phyloP scores from a whole-genome alignment of 257 asterid species.

The Thymus mandschuricus region DNA sequence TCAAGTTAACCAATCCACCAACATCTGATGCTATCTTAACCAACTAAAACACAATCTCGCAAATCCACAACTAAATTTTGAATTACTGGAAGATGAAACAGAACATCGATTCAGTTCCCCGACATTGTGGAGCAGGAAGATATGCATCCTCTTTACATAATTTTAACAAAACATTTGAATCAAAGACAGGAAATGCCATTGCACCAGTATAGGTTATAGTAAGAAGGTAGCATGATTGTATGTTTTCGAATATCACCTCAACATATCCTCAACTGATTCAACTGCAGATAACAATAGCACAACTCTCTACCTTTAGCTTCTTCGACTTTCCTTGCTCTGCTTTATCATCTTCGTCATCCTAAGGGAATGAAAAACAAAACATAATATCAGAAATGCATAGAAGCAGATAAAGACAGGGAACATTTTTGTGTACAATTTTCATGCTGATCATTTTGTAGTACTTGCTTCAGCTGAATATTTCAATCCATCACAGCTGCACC shows the following conservation, averaged over 20 bases:
- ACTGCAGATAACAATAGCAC: conserved; percentile 15
- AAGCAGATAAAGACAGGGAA: conserved; percentile 8
- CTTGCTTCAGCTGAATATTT: conserved; percentile 31
- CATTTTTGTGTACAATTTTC: conserved; percentile 25
- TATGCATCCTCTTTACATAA: not conserved
- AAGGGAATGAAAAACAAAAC: conserved; percentile 22
- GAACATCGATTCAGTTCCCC: conserved; percentile 9
- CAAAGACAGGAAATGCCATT: not conserved
- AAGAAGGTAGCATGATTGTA: conserved; percentile 10
- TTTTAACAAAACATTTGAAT: not conserved
- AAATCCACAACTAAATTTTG: not conserved
- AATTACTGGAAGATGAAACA: not conserved
- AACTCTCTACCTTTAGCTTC: conserved; percentile 66
- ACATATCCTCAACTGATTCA: conserved; percentile 20
- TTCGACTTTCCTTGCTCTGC: conserved; percentile 49
- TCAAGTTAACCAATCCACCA: conserved; percentile 13
- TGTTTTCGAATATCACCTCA: not conserved
- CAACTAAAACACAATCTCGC: not conserved
- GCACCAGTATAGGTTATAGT: not conserved
- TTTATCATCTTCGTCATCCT: conserved; percentile 46
- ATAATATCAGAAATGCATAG: not conserved
- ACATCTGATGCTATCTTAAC: conserved; percentile 19
- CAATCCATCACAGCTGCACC: conserved; percentile 32
- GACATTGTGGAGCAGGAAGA: not conserved
- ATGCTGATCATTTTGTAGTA: conserved; percentile 5